Base-by-base conservation (phyloP, 208 protist species). In the Wallacemonas sp. region DNA sequence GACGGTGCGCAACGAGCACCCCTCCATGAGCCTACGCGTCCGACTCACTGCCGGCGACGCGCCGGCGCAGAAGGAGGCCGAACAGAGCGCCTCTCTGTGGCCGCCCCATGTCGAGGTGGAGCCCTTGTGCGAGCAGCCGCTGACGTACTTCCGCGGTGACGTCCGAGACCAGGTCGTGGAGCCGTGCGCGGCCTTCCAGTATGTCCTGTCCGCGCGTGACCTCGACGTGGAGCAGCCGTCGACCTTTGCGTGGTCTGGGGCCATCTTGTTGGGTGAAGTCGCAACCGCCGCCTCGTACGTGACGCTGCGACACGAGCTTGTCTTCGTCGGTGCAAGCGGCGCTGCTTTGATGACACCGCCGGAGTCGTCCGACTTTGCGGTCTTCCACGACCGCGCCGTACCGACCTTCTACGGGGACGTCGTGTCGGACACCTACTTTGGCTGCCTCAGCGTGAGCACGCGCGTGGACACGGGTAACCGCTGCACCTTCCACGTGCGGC, bases 401-500 rank as follows among this genome's bases (percentile, higher is more conserved):
- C 52, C 52, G 12, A 7, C 52, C 3, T 42, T 42, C 20, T 41
- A 59, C 52, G 52, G 52, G 16, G 52, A 59, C 22, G 52, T 59
- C 10, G 18, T 59, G 8, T 41, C 26, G 10, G 52, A 59, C 36
- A 7, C 10, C 16, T 59, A 41, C 44, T 87, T 82, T 67, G 68
- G 57, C 10, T 82, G 64, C 54, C 67, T 87, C n/a, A 72, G 63
- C 16, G 52, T 59, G 52, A 59, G 31, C 52, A 59, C 52, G 2
- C 4, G n/a, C 3, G 52, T 41, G 52, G 31, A 25, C 14, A 26
- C 31, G 4, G 52, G 52, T 5, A 59, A 39, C 20, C 29, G n/a
- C 31, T 41, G 52, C 32, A 1, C 52, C 0, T 59, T 59, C 32
- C 52, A 59, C 32, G 52, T 59, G 7, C 52, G 28, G 12, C 32